phyloP scores from a whole-genome alignment of 2,329 filamentous ascomycete genomes.

The Scortechinia acanthostroma region DNA sequence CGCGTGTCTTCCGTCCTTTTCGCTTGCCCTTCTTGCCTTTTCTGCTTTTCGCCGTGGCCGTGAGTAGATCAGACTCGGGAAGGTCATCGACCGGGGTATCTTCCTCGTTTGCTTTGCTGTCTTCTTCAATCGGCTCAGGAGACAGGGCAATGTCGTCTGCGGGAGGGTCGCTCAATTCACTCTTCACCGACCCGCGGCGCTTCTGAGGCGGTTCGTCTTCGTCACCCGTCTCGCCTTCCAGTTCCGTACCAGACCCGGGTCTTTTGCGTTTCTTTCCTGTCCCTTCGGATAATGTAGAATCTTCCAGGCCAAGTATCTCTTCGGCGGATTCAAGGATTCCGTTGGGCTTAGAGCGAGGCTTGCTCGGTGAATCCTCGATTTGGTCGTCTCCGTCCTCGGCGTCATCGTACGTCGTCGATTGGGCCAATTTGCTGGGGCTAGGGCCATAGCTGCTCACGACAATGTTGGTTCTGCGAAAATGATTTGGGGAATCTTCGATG shows the following conservation, averaged over 20 bases:
- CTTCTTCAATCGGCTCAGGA: background rate
- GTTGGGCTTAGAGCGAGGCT: constrained; percentile 9
- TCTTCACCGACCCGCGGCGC: background rate
- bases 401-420: constrained; percentile 33
- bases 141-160: background rate
- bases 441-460: constrained; percentile 27
- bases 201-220: background rate
- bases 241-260: background rate
- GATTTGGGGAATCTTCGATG: constrained; percentile 50
- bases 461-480: constrained; percentile 27
- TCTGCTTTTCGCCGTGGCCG: background rate
- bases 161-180: background rate
- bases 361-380: constrained; percentile 21
- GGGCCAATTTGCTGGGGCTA: constrained; percentile 43
- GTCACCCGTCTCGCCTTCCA: background rate
- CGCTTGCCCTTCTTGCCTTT: constrained; percentile 1
- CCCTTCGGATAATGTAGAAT: background rate
- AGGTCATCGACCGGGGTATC: background rate
- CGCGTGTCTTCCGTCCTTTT: background rate
- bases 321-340: background rate
- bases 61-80: background rate
- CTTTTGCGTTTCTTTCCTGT: constrained; percentile 1
- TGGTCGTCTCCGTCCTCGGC: constrained; percentile 20
- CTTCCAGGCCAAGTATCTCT: background rate
- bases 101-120: background rate